Conservation (phyloP, 306 rosid genomes). For the Castanopsis chinensis region DNA sequence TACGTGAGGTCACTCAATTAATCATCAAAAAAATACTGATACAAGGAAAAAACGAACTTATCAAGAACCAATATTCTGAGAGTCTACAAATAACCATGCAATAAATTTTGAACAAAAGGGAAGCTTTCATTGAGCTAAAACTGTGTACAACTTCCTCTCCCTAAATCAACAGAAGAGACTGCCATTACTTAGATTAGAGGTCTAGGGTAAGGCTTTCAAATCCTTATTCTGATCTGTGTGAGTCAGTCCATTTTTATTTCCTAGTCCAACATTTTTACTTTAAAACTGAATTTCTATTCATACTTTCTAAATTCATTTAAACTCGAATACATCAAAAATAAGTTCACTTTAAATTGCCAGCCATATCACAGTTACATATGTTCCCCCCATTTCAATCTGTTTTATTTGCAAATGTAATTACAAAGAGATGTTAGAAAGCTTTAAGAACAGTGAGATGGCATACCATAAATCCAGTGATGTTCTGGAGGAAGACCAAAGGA, state of each 20-base stretch:
- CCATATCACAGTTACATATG: not conserved
- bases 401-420: not conserved
- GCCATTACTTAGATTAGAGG: not conserved
- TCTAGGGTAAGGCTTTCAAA: not conserved
- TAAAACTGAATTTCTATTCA: constrained; percentile 8
- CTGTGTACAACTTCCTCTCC: not conserved
- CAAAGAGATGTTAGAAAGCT: not conserved
- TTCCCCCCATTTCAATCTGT: not conserved
- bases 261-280: not conserved
- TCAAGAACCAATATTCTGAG: not conserved
- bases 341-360: not conserved
- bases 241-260: constrained; percentile 9
- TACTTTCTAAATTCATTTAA: constrained; percentile 1
- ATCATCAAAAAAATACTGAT: not conserved
- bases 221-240: not conserved
- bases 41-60: not conserved
- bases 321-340: not conserved
- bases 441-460: constrained; percentile 19
- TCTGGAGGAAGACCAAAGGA: constrained; percentile 95
- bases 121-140: not conserved
- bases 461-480: constrained; percentile 98
- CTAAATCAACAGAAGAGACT: not conserved
- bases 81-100: not conserved
- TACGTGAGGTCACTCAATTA: not conserved
- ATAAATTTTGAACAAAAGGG: constrained; percentile 6